Evolutionary conservation across 2,329 filamentous ascomycete genomes (phyloP).

Genomic region (Ophiostoma quercus): DNA sequence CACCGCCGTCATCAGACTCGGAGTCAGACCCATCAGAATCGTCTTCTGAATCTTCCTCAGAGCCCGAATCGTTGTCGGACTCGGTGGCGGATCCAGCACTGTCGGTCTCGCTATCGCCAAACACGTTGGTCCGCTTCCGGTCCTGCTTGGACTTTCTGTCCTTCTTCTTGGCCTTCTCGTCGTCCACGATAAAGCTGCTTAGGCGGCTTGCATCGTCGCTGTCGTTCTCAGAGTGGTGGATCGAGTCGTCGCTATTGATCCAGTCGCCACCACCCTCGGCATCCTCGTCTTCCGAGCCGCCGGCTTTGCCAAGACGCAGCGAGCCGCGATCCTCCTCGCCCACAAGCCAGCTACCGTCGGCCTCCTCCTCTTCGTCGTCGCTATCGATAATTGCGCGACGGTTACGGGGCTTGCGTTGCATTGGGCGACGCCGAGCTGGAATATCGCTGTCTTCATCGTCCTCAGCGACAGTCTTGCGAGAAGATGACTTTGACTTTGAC

Average conservation of each 20-base stretch:
- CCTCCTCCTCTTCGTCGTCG: slow-evolving; percentile 55
- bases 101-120: slow-evolving; percentile 10
- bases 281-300: slow-evolving; percentile 56
- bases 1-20: slow-evolving; percentile 1
- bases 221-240: slow-evolving; percentile 50
- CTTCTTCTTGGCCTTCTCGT: slow-evolving; percentile 34
- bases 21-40: not conserved
- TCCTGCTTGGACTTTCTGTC: slow-evolving; percentile 31
- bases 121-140: slow-evolving; percentile 26
- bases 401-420: slow-evolving; percentile 40
- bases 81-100: slow-evolving; percentile 3
- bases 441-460: slow-evolving; percentile 32
- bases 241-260: slow-evolving; percentile 65
- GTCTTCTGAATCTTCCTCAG: not conserved
- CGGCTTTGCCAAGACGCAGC: slow-evolving; percentile 65
- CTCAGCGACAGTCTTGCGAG: slow-evolving; percentile 34
- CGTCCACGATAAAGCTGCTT: slow-evolving; percentile 52
- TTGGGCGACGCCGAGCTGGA: slow-evolving; percentile 26
- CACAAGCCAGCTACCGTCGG: slow-evolving; percentile 75
- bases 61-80: not conserved
- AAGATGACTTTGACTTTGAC: slow-evolving; percentile 30
- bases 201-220: slow-evolving; percentile 50
- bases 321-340: slow-evolving; percentile 58
- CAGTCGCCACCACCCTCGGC: slow-evolving; percentile 81
- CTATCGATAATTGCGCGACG: slow-evolving; percentile 60